A percentile compares a stretch with the other conserved stretches of the same genome.
phyloP scores from a whole-genome alignment of 2,329 filamentous ascomycete genomes.

The Karstenula rhodostoma region DNA sequence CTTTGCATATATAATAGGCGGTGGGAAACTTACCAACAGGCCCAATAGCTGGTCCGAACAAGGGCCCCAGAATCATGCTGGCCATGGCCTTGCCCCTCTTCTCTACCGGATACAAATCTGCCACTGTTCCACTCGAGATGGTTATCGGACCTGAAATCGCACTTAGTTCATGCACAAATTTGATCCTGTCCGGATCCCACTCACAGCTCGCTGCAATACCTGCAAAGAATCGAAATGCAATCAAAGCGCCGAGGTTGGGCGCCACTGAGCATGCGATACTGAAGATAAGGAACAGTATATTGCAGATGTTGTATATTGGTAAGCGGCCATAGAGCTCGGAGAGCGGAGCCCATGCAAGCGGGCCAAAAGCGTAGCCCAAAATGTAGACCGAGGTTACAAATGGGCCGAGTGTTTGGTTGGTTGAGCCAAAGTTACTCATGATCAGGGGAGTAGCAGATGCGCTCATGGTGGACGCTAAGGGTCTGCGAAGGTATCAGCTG shows the following conservation, averaged over 20 bases:
- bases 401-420: conserved; percentile 15
- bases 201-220: conserved; percentile 22
- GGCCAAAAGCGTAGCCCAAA: conserved; percentile 34
- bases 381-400: conserved; percentile 26
- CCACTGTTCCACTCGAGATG: conserved; percentile 33
- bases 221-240: conserved; percentile 63
- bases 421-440: conserved; percentile 16
- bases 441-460: conserved; percentile 13
- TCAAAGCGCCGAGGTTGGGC: conserved; percentile 58
- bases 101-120: conserved; percentile 28
- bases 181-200: neutral
- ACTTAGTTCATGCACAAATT: neutral
- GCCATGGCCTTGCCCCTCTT: conserved; percentile 30
- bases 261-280: conserved; percentile 69
- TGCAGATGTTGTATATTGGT: conserved; percentile 57
- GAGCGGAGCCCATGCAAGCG: conserved; percentile 29
- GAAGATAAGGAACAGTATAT: conserved; percentile 66
- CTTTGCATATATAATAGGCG: neutral
- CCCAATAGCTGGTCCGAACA: conserved; percentile 29
- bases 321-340: conserved; percentile 36
- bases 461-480: conserved; percentile 16
- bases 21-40: conserved; percentile 13
- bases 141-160: conserved; percentile 23
- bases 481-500: conserved; percentile 9
- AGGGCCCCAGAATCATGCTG: conserved; percentile 18